phyloP scores from a whole-genome alignment of 164 flowering plant genomes.

The Nymphaea colorata region DNA sequence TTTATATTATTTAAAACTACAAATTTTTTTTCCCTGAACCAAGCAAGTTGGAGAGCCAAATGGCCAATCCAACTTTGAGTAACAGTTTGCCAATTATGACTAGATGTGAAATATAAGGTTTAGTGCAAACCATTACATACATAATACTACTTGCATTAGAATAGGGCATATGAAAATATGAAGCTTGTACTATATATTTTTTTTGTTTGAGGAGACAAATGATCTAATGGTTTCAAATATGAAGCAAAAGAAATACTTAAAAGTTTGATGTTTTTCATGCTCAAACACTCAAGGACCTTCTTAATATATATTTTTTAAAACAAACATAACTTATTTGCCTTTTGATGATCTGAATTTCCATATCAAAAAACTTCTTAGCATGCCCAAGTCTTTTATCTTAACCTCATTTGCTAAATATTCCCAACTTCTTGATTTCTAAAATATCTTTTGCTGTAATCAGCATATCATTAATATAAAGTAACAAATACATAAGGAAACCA shows the following conservation, averaged over 20 bases:
- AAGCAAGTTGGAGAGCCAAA: too few species aligned
- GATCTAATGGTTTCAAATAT: background rate
- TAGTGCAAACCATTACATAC: slow-evolving; percentile 3
- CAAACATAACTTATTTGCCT: background rate
- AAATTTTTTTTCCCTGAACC: too few species aligned
- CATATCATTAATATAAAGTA: slow-evolving; percentile 3
- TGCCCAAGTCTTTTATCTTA: slow-evolving; percentile 2
- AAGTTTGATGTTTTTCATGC: slow-evolving; percentile 1
- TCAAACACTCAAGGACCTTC: background rate
- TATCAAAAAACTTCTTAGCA: background rate
- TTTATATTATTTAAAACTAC: too few species aligned
- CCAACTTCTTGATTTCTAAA: slow-evolving; percentile 1
- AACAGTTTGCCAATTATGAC: background rate
- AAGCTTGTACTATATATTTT: background rate
- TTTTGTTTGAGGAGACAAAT: background rate
- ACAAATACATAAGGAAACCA: slow-evolving; percentile 1
- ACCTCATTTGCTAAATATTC: background rate
- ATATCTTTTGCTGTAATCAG: background rate
- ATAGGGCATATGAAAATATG: slow-evolving; percentile 2
- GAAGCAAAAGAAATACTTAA: slow-evolving; percentile 1
- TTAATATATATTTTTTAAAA: background rate
- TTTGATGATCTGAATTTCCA: background rate
- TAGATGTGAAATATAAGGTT: background rate
- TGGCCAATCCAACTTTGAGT: too few species aligned
- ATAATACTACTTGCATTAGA: slow-evolving; percentile 4